Evolutionary conservation across 306 rosid species (phyloP), one percentile per base, ranked within the genome.

Genomic region (Vigna trinervia): DNA sequence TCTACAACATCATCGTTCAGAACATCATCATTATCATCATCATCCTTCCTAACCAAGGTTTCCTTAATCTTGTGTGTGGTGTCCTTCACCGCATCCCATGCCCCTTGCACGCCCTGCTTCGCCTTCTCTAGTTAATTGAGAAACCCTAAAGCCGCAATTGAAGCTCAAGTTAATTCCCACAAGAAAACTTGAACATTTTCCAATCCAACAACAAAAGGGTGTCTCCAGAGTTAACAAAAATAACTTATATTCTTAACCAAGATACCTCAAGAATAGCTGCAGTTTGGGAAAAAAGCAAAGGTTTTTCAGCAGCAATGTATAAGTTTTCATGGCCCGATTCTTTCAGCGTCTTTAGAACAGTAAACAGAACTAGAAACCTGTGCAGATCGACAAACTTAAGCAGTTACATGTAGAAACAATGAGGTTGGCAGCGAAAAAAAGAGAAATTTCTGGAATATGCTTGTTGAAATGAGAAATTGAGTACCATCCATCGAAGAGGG

Each of bases 21-120:
- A 36, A 1, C 54, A 0, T n/a, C 26, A 58, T 64, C 80, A 20
- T 20, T 80, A 17, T 69, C 80, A 17, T 82, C 71, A n/a, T 84
- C 85, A 5, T 85, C 82, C 26, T 77, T 56, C 2, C 92, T 91
- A 52, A 86, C 91, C 48, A 91, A 85, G 4, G 84, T 84, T 52
- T 87, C 92, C 86, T 90, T 92, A 2, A 90, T 69, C 83, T 82
- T 88, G 61, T 90, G 80, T 12, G 88, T 68, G 0, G 91, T 85
- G 17, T 78, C 88, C 74, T 80, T 88, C 0, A 89, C 64, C 0
- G 67, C 38, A 36, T 65, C 82, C 77, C 87, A 78, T 0, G 84
- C 78, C 2, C 85, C 87, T 50, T 88, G 62, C 17, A 76, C 64
- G 1, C 83, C 69, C 60, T 86, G 73, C 80, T 82, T 88, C 0